Base-by-base conservation (phyloP, 768 basidiomycete species). In the Mycena pura region DNA sequence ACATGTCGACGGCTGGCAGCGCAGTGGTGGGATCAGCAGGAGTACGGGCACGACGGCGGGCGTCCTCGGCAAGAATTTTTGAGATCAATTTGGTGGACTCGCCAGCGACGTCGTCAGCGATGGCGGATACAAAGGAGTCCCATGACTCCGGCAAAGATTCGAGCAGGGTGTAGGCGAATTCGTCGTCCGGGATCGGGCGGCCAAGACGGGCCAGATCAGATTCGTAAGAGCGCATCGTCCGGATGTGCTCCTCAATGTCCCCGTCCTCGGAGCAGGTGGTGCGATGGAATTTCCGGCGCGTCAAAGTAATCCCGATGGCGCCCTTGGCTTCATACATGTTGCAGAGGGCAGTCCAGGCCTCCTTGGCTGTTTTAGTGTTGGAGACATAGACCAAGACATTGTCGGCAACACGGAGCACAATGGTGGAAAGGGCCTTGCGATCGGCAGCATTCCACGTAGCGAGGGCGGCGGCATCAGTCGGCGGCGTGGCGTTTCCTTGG, bases 141-240 rank as follows among this genome's bases (percentile, higher is more conserved):
- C 76, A 78, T 15, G 74, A 67, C 10, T 74, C 68, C 17, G 74
- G 76, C 0, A 78, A 62, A 7, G 70, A 74, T 5, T 69, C 71
- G 15, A 76, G 68, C 7, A 78, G 45, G 0, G 69, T 70, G 43
- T 69, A 65, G 14, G 67, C 43, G 50, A 78, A 76, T 17, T 78
- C 72, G 15, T 62, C 36, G n/a, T 75, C 73, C 0, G 19, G 31
- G 21, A 79, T 58, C 3, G 21, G 46, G 15, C 59, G 54, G 3
- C 69, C 74, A 10, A 75, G 66, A 3, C 36, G 28, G 3, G 53
- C 44, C 6, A 73, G 57, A 28, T 77, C 71, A 11, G 70, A 60
- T 29, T 70, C 54, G 38, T 67, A 68, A 1, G 60, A 44, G 21
- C 67, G 62, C 48, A 78, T 67, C 39, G 61, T 66, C 5, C 60